Evolutionary conservation across 2,329 filamentous ascomycete genomes (phyloP).

Genomic region (Furcasterigmium furcatum): DNA sequence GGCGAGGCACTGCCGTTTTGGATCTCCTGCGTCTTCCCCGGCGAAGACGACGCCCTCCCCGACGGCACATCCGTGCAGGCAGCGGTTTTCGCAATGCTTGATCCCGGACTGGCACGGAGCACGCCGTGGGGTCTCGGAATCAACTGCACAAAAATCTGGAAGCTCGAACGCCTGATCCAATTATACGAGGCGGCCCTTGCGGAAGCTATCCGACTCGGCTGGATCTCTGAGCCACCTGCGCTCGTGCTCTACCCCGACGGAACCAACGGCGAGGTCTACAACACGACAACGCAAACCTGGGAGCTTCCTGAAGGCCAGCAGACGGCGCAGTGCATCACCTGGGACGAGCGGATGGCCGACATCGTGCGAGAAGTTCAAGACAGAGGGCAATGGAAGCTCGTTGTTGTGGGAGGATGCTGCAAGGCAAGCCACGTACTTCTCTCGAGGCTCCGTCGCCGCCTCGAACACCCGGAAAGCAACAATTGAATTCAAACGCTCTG

Average conservation of each 20-base stretch:
- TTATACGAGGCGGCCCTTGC: conserved; percentile 49
- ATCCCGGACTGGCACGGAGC: conserved; percentile 13
- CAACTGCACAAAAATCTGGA: conserved; percentile 66
- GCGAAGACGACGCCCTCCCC: conserved; percentile 47
- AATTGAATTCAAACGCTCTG: background rate
- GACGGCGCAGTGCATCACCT: conserved; percentile 23
- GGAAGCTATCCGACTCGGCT: conserved; percentile 28
- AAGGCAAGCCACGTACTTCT: conserved; percentile 33
- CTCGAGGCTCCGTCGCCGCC: conserved; percentile 6
- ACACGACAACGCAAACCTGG: conserved; percentile 61
- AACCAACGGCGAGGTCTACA: conserved; percentile 65
- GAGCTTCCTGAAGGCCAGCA: conserved; percentile 30
- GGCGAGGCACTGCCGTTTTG: conserved; percentile 43
- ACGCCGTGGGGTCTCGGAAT: conserved; percentile 62
- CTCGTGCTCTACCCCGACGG: conserved; percentile 68
- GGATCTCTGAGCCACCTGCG: conserved; percentile 37
- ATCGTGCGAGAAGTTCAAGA: conserved; percentile 32
- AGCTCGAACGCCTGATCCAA: conserved; percentile 52
- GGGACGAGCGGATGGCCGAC: conserved; percentile 41
- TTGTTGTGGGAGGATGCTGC: conserved; percentile 53
- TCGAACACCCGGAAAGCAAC: background rate
- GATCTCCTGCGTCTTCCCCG: conserved; percentile 62
- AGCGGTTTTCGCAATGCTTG: conserved; percentile 33
- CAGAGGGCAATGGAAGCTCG: conserved; percentile 36
- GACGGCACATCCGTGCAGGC: conserved; percentile 45